Evolutionary conservation across 2,329 filamentous ascomycete species (phyloP), one percentile per base, ranked within the genome.

Genomic region (Diatrype stigma): DNA sequence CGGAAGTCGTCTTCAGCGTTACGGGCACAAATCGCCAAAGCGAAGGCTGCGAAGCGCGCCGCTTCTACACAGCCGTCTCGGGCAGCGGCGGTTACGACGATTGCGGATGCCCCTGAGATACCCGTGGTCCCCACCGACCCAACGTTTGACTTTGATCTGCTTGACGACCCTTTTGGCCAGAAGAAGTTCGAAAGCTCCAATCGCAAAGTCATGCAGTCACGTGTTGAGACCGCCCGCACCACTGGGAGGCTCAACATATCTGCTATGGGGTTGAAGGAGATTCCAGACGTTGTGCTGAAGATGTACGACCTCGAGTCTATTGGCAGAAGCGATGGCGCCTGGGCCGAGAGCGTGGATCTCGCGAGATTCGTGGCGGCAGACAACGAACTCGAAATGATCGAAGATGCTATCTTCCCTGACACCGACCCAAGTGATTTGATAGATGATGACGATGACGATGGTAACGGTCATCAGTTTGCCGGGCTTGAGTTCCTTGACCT

Each of bases 321-420:
- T 50, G 82, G 86, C 35, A 76, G 75, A 12, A 73, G 79, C 21
- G 82, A 80, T 34, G 80, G 84, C 11, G 83, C 86, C 32, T 97
- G 94, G 94, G 91, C 91, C 2, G 93, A 97, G 68, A 87, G 88
- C 52, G 90, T 97, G 11, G 93, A 97, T 64, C 72, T 97, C 44
- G 87, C 86, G 1, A 84, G 87, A 54, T 84, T 97, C 46, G 82
- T 94, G 56, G 91, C 89, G 6, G 91, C 93, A 8, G 91, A 96
- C 63, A 97, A 99, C 63, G 89, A 96, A 62, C 70, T 99, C 45
- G 84, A 89, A 61, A 75, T 76, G 30, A 76, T 97, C 32, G 80
- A 84, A 2, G 89, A 94, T 17, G 73, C 76, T 2, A 75, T 91
- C 17, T 96, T 97, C 60, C 92, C 93, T 0, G 91, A 96, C 60